Percentiles rank a stretch among this genome's conserved stretches.
phyloP scores from a whole-genome alignment of 768 basidiomycete species.

The Suillus fuscotomentosus region DNA sequence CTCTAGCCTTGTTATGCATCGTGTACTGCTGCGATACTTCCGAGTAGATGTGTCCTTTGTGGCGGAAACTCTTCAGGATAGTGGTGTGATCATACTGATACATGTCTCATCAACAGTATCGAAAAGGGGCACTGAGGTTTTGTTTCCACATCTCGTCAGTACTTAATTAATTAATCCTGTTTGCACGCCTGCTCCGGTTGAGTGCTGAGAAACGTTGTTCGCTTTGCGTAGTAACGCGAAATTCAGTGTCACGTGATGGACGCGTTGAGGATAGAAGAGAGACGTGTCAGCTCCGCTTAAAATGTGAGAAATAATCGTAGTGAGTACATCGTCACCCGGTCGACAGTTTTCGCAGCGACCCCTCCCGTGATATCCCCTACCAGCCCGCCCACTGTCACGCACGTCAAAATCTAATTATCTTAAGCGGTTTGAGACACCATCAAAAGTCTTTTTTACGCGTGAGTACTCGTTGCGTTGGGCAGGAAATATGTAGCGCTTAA shows the following conservation, averaged over 20 bases:
- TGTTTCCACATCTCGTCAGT: neutral
- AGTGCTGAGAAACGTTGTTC: neutral
- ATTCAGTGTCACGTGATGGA: constrained; percentile 35
- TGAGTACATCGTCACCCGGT: neutral
- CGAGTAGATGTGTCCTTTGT: neutral
- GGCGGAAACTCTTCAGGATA: neutral
- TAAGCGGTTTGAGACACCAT: neutral
- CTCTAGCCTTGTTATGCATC: neutral
- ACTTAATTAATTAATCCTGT: neutral
- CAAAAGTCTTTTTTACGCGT: constrained; percentile 9
- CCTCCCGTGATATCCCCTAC: constrained; percentile 25
- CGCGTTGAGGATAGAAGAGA: constrained; percentile 28
- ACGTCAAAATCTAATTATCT: constrained; percentile 2
- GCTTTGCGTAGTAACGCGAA: neutral
- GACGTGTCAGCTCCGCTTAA: constrained; percentile 47
- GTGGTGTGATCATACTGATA: neutral
- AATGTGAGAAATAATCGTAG: constrained; percentile 30
- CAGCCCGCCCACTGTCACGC: constrained; percentile 1
- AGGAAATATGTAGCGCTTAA: neutral
- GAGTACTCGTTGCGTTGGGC: neutral
- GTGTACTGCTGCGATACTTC: neutral
- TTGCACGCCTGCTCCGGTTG: neutral
- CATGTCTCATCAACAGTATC: neutral
- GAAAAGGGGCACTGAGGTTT: neutral
- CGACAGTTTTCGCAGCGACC: constrained; percentile 19